phyloP scores from a whole-genome alignment of 1,284 basidiomycete genomes.

The Rhodotorula sp. region DNA sequence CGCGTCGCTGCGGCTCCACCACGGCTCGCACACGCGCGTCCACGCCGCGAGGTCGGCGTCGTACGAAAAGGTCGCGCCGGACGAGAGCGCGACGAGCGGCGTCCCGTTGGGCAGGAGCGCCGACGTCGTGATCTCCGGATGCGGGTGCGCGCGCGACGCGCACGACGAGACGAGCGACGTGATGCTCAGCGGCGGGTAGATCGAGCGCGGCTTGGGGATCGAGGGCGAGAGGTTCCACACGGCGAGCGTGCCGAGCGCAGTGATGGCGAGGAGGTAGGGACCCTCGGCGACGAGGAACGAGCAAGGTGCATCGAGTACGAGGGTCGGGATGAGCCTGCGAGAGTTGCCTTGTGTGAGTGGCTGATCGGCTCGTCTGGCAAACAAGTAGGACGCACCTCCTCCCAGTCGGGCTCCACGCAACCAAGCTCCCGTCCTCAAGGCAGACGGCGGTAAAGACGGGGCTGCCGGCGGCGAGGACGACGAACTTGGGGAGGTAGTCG shows the following conservation, averaged over 20 bases:
- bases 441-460: conserved; percentile 70
- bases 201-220: conserved; percentile 50
- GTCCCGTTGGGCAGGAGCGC: conserved; percentile 72
- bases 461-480: conserved; percentile 67
- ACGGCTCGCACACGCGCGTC: conserved; percentile 70
- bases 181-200: conserved; percentile 67
- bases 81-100: conserved; percentile 72
- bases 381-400: conserved; percentile 60
- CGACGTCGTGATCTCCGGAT: conserved; percentile 58
- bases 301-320: conserved; percentile 71
- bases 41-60: conserved; percentile 67
- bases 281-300: conserved; percentile 65
- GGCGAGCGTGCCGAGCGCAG: conserved; percentile 66
- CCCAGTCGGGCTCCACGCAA: conserved; percentile 76
- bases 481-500: conserved; percentile 76
- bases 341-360: background rate
- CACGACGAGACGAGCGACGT: conserved; percentile 61
- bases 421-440: conserved; percentile 71
- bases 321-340: conserved; percentile 67
- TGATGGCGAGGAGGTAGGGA: conserved; percentile 70
- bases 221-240: conserved; percentile 63
- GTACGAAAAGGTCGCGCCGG: conserved; percentile 72
- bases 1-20: conserved; percentile 76
- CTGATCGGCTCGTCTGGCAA: background rate
- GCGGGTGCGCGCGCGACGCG: conserved; percentile 53